Evolutionary conservation across 1,284 basidiomycete species (phyloP), one percentile per base, ranked within the genome.

Genomic region (Schizophyllum amplum): DNA sequence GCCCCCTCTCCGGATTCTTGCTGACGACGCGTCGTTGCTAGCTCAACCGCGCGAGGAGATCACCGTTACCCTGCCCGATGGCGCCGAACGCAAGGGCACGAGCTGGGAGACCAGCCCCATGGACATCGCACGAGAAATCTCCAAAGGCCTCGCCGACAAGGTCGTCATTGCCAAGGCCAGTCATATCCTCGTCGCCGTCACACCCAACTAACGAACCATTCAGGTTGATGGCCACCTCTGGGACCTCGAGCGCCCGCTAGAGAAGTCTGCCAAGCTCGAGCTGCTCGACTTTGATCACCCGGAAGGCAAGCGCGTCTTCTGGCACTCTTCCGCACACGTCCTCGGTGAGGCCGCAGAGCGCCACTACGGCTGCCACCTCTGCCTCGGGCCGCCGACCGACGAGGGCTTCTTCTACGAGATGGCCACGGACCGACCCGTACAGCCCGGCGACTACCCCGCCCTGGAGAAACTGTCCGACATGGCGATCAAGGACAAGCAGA

Each of bases 351-450:
- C 97, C 51, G 87, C 94, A 50, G 97, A 99, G 72, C 83, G 92
- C 59, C 94, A 97, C 72, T 98, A 98, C 70, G 96, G 96, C 49
- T 98, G 95, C 72, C 94, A 98, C 75, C 80, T 99, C 20, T 98
- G 96, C 69, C 87, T 98, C 64, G 97, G 97, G 15, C 97, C 97
- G 21, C 97, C 97, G 21, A 95, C 94, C 2, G 94, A 98, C 49
- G 96, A 99, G 25, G 97, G 97, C 15, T 99, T 99, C 82, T 99
- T 97, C 82, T 99, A 99, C 71, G 97, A 99, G 72, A 99, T 99
- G 97, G 83, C 81, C 5, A 90, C 83, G 47, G 84, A 90, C 56
- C 76, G 87, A 65, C 82, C 86, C 22, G 86, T 98, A 47, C 79
- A 82, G 47, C 83, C 83, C 60, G 72, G 84, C 25, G 97, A 99